A percentile compares a stretch with the other conserved stretches of the same genome.
phyloP scores from a whole-genome alignment of 2,329 filamentous ascomycete genomes.

The Ceratocystis harringtonii region DNA sequence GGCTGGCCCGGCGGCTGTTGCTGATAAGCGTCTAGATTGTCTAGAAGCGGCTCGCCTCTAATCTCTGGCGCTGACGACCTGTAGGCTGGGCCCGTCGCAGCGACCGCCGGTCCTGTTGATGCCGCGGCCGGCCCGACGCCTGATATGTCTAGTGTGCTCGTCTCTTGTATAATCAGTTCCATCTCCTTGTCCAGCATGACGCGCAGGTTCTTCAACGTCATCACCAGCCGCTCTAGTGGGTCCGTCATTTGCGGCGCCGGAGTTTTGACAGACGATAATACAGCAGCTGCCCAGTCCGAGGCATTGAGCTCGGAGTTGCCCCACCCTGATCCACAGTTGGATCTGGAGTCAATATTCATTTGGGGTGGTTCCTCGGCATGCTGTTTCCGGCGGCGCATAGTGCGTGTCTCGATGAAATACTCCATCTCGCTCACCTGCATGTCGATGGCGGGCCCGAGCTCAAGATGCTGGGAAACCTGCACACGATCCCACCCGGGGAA shows the following conservation, averaged over 20 bases:
- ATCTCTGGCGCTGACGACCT: not conserved
- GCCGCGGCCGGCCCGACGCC: not conserved
- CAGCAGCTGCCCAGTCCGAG: not conserved
- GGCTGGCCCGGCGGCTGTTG: conserved; percentile 2
- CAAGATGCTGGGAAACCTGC: conserved; percentile 26
- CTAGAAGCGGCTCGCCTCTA: not conserved
- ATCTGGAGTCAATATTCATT: too few relatives aligned
- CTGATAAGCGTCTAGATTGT: not conserved
- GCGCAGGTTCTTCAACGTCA: conserved; percentile 14
- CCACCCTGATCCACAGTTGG: too few relatives aligned
- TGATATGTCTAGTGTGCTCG: not conserved
- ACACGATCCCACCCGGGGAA: conserved; percentile 33
- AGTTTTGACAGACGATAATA: not conserved
- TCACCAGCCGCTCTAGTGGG: conserved; percentile 17
- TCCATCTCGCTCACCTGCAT: conserved; percentile 24
- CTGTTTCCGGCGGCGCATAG: not conserved
- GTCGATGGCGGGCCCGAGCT: conserved; percentile 23
- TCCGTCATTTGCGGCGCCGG: conserved; percentile 8
- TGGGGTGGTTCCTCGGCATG: not conserved
- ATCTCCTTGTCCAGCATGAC: conserved; percentile 16
- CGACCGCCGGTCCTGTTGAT: not conserved
- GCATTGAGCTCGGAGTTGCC: not conserved
- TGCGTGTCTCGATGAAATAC: conserved; percentile 20
- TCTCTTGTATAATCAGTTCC: conserved; percentile 6
- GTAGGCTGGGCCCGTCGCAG: not conserved